Evolutionary conservation across 495 filamentous ascomycete genomes (phyloP).

Genomic region (Aspergillus incahuasiensis): DNA sequence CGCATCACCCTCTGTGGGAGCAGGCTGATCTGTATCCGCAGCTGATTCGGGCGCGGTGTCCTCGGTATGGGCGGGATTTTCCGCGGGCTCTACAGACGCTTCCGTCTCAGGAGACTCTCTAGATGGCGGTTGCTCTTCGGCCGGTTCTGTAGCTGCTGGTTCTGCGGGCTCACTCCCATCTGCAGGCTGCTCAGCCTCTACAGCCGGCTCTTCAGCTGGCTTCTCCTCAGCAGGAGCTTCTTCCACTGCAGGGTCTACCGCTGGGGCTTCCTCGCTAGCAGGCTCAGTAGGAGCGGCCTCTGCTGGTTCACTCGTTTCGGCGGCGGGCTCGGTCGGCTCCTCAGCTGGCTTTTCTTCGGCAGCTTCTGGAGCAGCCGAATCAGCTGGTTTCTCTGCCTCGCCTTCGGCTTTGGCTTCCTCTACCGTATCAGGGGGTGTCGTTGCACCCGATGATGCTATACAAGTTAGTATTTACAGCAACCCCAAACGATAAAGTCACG

Average conservation of each 20-base stretch:
- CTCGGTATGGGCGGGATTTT: neutral
- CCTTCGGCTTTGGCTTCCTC: constrained; percentile 19
- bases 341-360: constrained; percentile 14
- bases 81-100: neutral
- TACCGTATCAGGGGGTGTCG: constrained; percentile 25
- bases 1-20: constrained; percentile 1
- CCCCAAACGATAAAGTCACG: neutral
- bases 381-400: constrained; percentile 17
- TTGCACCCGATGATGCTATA: constrained; percentile 26
- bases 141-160: neutral
- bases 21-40: constrained; percentile 6
- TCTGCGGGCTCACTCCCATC: constrained; percentile 17
- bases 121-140: neutral
- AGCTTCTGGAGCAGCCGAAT: constrained; percentile 15
- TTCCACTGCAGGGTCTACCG: neutral
- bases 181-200: neutral
- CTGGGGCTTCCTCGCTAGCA: neutral
- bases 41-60: constrained; percentile 5
- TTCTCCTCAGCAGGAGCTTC: neutral
- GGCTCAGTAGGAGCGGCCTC: neutral
- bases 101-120: neutral
- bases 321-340: constrained; percentile 1
- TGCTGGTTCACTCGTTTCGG: constrained; percentile 4
- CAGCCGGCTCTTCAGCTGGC: neutral
- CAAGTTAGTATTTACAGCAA: constrained; percentile 9